Percentiles rank a stretch among this genome's conserved stretches.
These are phyloP conservation scores for Diaporthe australafricana DNA, from an alignment of 2,329 filamentous ascomycete species.

Conservation along the genomic window DNA sequence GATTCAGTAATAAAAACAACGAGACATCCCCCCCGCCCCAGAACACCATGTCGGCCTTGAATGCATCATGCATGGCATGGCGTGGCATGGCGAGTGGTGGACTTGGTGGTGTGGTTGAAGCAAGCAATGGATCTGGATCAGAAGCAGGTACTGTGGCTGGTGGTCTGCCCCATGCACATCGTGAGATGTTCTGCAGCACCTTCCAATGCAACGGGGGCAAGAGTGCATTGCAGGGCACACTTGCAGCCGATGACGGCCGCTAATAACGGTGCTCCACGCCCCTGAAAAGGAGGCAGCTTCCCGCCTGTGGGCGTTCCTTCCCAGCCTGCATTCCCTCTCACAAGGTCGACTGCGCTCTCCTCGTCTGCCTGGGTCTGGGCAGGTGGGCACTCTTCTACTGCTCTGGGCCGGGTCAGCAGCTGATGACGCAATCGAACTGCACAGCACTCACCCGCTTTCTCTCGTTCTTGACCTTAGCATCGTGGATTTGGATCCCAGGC, in stretches of 20 bases:
- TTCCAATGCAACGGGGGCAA: neutral
- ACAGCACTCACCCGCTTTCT: neutral
- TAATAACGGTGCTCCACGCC: conserved; percentile 13
- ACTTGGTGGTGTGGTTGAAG: neutral
- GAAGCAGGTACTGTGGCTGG: neutral
- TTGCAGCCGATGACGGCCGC: conserved; percentile 25
- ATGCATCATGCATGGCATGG: too few species aligned
- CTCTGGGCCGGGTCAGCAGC: conserved; percentile 1
- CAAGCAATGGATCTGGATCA: neutral
- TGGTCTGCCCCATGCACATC: neutral
- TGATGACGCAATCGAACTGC: conserved; percentile 17
- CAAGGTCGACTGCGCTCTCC: too few species aligned
- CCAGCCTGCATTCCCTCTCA: neutral
- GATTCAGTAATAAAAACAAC: too few species aligned
- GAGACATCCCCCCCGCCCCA: too few species aligned
- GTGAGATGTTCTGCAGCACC: conserved; percentile 7
- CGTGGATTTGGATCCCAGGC: neutral
- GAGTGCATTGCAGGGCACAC: neutral
- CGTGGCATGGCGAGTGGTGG: neutral
- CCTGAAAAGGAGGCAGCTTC: conserved; percentile 11
- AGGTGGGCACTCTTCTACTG: neutral
- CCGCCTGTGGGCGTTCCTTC: neutral
- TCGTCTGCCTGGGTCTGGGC: neutral
- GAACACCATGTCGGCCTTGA: neutral
- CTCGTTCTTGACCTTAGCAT: neutral